Evolutionary conservation across 768 basidiomycete genomes (phyloP).

Genomic region (Gautieria morchelliformis): DNA sequence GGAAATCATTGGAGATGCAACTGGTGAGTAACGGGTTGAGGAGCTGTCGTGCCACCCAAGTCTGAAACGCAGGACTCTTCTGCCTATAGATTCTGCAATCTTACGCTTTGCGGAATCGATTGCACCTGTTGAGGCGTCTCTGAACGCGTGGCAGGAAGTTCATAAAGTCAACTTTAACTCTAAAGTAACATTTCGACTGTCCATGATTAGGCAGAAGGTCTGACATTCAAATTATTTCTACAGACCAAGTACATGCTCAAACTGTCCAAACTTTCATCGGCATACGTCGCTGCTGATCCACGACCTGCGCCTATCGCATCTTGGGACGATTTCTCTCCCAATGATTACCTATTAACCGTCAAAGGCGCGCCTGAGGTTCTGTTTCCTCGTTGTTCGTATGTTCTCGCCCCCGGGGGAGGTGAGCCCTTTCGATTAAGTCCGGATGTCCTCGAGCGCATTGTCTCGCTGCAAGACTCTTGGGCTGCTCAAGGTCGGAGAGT

Average conservation of each 20-base stretch:
- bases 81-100: conserved; percentile 38
- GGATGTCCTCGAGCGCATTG: conserved; percentile 20
- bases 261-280: conserved; percentile 19
- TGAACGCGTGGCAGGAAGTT: conserved; percentile 26
- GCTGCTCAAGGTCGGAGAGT: conserved; percentile 51
- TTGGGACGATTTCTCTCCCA: conserved; percentile 18
- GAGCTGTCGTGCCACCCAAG: neutral
- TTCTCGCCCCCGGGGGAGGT: conserved; percentile 29
- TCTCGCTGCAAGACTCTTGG: conserved; percentile 36
- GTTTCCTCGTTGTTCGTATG: conserved; percentile 29
- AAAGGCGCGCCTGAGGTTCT: conserved; percentile 49
- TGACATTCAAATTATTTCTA: conserved; percentile 3
- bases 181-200: conserved; percentile 18
- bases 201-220: too few relatives aligned
- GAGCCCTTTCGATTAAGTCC: conserved; percentile 23
- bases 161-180: conserved; percentile 33
- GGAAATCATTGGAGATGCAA: conserved; percentile 44
- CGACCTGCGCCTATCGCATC: conserved; percentile 18
- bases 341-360: conserved; percentile 26
- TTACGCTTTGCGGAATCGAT: conserved; percentile 38
- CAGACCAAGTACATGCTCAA: conserved; percentile 50
- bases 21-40: conserved; percentile 23
- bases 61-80: neutral
- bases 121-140: conserved; percentile 18
- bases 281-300: neutral